Conservation (phyloP, 2,329 filamentous ascomycete species). For the Fusarium sulawesiense region DNA sequence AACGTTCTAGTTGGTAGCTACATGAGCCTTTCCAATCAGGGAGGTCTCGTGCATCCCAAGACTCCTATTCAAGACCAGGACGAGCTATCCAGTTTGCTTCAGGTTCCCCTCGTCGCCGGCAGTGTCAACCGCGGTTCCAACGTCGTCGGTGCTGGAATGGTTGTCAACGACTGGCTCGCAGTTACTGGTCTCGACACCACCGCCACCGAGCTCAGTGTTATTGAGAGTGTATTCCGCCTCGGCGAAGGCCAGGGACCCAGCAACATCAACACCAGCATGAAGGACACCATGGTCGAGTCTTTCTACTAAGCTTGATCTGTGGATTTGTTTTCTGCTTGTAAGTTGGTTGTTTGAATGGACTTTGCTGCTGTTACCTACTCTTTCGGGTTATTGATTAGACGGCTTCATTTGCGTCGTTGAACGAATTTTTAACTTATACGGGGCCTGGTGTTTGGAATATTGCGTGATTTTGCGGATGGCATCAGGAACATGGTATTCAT, state of each 20-base stretch:
- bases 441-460: constrained; percentile 42
- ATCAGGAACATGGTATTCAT: constrained; percentile 33
- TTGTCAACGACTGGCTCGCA: constrained; percentile 87
- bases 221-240: constrained; percentile 95
- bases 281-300: constrained; percentile 98
- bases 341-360: constrained; percentile 15
- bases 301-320: constrained; percentile 77
- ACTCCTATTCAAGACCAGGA: constrained; percentile 98
- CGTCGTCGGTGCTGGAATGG: constrained; percentile 83
- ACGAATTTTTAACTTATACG: constrained; percentile 29
- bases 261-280: constrained; percentile 84
- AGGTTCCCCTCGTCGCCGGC: constrained; percentile 95
- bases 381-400: constrained; percentile 28
- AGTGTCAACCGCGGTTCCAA: constrained; percentile 92
- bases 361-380: constrained; percentile 24
- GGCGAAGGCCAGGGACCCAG: constrained; percentile 86
- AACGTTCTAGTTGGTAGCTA: constrained; percentile 97
- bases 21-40: constrained; percentile 96
- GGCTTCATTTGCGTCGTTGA: constrained; percentile 13
- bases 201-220: constrained; percentile 95
- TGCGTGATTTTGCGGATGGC: constrained; percentile 28
- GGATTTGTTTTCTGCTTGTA: constrained; percentile 14
- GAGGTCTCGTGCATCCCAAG: constrained; percentile 96
- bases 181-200: constrained; percentile 94
- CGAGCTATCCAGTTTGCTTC: constrained; percentile 90